These are phyloP conservation scores for Pleurotus djamor DNA, from an alignment of 768 basidiomycete genomes.

Conservation along the genomic window DNA sequence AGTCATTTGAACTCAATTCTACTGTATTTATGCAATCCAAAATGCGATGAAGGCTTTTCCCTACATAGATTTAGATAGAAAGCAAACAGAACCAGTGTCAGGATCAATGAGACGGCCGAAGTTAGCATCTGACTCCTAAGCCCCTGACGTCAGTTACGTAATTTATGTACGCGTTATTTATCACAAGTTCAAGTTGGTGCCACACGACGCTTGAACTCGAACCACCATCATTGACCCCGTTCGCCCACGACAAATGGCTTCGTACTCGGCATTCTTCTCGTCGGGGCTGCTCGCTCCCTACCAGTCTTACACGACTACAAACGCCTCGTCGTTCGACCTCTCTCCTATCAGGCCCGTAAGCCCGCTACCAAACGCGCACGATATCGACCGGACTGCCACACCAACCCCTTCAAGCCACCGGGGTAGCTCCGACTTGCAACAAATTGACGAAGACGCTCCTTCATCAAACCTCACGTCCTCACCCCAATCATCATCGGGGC, in stretches of 20 bases:
- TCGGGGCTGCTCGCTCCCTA: constrained; percentile 64
- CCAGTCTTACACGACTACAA: constrained; percentile 14
- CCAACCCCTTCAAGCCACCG: constrained; percentile 24
- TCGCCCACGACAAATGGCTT: constrained; percentile 21
- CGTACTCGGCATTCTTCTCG: constrained; percentile 69
- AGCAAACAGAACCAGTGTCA: no score
- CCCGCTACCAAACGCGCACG: constrained; percentile 25
- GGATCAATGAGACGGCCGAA: no score
- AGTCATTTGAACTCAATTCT: no score
- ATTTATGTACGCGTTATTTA: constrained; percentile 9
- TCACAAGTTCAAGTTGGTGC: not conserved
- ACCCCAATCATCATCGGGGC: constrained; percentile 24
- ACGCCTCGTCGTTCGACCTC: constrained; percentile 12
- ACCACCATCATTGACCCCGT: not conserved
- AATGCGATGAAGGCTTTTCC: no score
- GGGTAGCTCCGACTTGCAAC: constrained; percentile 18
- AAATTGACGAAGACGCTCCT: constrained; percentile 14
- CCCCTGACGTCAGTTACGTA: not conserved
- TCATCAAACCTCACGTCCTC: constrained; percentile 22
- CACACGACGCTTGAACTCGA: not conserved
- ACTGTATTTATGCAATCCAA: no score
- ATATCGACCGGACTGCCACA: constrained; percentile 26
- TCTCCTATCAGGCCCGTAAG: constrained; percentile 17
- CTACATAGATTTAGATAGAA: no score
- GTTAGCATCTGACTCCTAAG: no score